Conservation (phyloP, 75 land plant genomes). For the Larix kaempferi region DNA sequence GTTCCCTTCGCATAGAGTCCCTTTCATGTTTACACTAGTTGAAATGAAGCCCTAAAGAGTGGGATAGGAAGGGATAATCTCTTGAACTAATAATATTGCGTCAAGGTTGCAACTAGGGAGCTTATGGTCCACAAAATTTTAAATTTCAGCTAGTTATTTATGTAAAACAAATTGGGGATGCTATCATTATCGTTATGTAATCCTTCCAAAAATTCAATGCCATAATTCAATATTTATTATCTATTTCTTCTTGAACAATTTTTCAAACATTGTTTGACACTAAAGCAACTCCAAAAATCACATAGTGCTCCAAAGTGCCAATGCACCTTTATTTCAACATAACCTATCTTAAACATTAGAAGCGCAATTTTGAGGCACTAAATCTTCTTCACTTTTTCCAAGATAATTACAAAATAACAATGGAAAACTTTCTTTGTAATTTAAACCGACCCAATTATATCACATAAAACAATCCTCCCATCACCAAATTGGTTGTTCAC, state of each 20-base stretch:
- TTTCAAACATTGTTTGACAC: background rate
- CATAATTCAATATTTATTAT: too few species aligned
- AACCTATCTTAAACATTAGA: slow-evolving; percentile 27
- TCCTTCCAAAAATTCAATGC: background rate
- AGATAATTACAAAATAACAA: slow-evolving; percentile 47
- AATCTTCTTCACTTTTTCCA: slow-evolving; percentile 19
- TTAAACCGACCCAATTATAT: too few species aligned
- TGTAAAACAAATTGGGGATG: slow-evolving; percentile 41
- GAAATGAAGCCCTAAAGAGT: slow-evolving; percentile 39
- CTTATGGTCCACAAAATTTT: slow-evolving; percentile 53
- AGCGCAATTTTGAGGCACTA: slow-evolving; percentile 23
- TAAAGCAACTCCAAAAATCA: slow-evolving; percentile 33
- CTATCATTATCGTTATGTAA: slow-evolving; percentile 11
- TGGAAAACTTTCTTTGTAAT: slow-evolving; percentile 8
- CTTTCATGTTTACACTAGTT: slow-evolving; percentile 52
- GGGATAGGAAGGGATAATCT: slow-evolving; percentile 42
- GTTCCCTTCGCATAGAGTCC: slow-evolving; percentile 42
- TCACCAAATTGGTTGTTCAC: too few species aligned
- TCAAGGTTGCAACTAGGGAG: slow-evolving; percentile 41
- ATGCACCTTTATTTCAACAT: slow-evolving; percentile 53
- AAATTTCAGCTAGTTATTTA: slow-evolving; percentile 54
- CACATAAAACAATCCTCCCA: too few species aligned
- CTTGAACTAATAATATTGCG: slow-evolving; percentile 56
- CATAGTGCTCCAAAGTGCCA: slow-evolving; percentile 34
- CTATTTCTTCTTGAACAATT: too few species aligned